Evolutionary conservation across 306 rosid genomes (phyloP), one percentile per base, ranked within the genome.

Genomic region (Datisca glomerata): DNA sequence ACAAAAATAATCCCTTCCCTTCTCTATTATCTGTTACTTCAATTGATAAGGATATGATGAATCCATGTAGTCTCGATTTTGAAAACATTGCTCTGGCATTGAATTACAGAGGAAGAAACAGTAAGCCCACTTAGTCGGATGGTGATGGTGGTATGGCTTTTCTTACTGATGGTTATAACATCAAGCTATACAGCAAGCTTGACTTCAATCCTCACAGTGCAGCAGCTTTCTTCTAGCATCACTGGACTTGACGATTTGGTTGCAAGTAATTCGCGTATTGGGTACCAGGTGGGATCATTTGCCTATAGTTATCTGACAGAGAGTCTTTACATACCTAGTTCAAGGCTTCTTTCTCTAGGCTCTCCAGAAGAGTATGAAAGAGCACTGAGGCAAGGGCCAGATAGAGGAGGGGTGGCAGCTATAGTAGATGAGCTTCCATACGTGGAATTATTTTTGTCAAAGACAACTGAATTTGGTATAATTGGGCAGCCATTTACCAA

Each of bases 121-220:
- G 35, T 68, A 27, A 83, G 95, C 69, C 57, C 93, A 10, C 95
- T 83, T 13, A 79, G 80, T 41, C 70, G 79, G 62, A 72, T 89
- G 93, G 95, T 89, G 72, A 83, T 89, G 97, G 73, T 89, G 55
- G 71, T 83, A 2, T 89, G 97, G 95, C 79, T 89, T 61, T 89
- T 89, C 66, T 70, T 83, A 20, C 65, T 89, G 76, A 73, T 89
- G 97, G 97, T 89, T 60, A 76, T 89, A 73, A 77, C 78, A 2
- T 71, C 93, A 48, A 83, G 97, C 84, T 89, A 89, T 55, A 89
- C 93, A 21, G 97, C 97, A 13, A 80, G 72, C 70, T 69, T 89
- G 73, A 89, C 93, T 55, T 87, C 97, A 51, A 79, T 83, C 70
- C 97, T 87, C 33, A 87, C 97, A 2, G 76, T 87, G 64, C 91